phyloP scores from a whole-genome alignment of 371 early-diverging fungal genomes.

The Globomyces sp. region DNA sequence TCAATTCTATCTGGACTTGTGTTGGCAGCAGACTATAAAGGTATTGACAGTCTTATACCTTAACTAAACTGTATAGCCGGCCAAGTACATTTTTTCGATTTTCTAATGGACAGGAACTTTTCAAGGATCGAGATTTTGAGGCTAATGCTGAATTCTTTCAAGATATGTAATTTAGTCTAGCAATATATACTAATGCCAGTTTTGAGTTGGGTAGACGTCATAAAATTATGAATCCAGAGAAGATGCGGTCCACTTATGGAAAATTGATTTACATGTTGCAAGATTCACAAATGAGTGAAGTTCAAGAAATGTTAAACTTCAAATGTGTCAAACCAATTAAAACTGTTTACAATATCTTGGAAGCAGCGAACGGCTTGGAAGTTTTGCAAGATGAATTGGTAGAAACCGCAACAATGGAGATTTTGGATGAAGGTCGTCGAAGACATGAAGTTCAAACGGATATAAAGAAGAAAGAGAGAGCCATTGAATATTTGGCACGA shows the following conservation, averaged over 20 bases:
- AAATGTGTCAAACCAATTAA: conserved; percentile 77
- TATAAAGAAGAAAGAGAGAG: conserved; percentile 85
- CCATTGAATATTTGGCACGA: conserved; percentile 79
- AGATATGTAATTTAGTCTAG: conserved; percentile 39
- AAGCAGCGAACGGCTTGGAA: conserved; percentile 60
- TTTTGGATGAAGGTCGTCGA: conserved; percentile 74
- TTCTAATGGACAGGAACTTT: conserved; percentile 75
- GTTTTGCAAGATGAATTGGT: conserved; percentile 80
- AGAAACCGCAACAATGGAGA: conserved; percentile 85
- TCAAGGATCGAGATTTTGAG: conserved; percentile 77
- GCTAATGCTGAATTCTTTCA: conserved; percentile 89
- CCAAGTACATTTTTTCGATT: not conserved
- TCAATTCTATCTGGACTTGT: conserved; percentile 89
- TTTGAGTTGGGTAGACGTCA: conserved; percentile 95
- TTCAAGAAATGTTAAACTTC: conserved; percentile 81
- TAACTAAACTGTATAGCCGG: not conserved
- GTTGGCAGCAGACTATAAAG: conserved; percentile 50
- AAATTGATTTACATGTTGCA: conserved; percentile 91
- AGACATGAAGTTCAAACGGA: conserved; percentile 76
- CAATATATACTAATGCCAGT: not conserved
- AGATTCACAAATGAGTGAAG: conserved; percentile 87
- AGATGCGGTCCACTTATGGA: conserved; percentile 93
- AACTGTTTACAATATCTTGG: conserved; percentile 79
- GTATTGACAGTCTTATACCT: not conserved
- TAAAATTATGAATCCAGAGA: conserved; percentile 98